These are phyloP conservation scores for Salix caprea DNA, from an alignment of 345 rosid species.

Conservation along the genomic window DNA sequence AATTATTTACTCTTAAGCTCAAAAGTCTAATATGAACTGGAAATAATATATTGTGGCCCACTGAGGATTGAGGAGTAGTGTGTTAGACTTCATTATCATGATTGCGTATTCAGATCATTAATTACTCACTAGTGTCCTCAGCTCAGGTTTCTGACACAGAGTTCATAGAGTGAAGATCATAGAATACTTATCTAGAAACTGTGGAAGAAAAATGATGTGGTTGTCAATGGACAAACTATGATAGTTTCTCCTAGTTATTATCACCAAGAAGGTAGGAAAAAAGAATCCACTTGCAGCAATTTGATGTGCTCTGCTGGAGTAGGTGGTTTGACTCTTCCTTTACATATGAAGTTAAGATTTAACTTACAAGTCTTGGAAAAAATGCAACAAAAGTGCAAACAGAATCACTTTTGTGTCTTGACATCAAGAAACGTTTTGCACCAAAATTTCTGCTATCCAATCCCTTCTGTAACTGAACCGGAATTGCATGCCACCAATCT, in stretches of 20 bases:
- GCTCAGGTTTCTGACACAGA: too few relatives aligned
- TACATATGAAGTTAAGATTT: too few relatives aligned
- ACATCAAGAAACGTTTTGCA: background rate
- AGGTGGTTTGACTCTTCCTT: background rate
- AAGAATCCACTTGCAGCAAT: too few relatives aligned
- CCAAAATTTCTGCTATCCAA: background rate
- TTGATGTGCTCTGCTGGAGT: background rate
- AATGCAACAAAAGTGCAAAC: background rate
- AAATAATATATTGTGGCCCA: too few relatives aligned
- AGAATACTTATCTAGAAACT: background rate
- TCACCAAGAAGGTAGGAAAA: background rate
- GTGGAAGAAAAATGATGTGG: background rate
- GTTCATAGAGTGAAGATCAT: background rate
- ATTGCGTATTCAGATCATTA: too few relatives aligned
- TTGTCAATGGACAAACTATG: background rate
- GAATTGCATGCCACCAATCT: too few relatives aligned
- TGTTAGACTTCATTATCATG: too few relatives aligned
- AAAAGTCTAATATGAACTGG: too few relatives aligned
- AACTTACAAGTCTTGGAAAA: background rate
- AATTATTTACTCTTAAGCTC: too few relatives aligned
- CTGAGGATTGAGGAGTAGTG: too few relatives aligned
- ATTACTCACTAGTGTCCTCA: too few relatives aligned
- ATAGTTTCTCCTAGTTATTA: background rate
- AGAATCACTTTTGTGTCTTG: background rate
- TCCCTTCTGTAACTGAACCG: too few relatives aligned